Conservation (phyloP, 257 asterid genomes). For the Capsicum rhomboideum region DNA sequence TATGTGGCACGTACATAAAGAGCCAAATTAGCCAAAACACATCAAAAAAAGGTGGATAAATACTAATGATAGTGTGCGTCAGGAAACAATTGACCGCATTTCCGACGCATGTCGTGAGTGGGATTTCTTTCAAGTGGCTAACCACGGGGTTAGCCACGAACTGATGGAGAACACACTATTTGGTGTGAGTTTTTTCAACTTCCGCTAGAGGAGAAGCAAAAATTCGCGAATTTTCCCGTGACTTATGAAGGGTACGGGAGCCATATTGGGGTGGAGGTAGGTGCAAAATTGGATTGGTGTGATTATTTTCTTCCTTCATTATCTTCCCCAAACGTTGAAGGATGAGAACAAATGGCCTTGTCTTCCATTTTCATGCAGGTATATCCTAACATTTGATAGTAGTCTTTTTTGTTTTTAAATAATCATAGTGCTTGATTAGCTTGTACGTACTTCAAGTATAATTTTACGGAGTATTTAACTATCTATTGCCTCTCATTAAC, state of each 20-base stretch:
- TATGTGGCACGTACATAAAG: too few species aligned
- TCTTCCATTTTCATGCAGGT: slow-evolving; percentile 28
- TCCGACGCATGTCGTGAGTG: slow-evolving; percentile 66
- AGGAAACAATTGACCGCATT: slow-evolving; percentile 18
- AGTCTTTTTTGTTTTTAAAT: too few species aligned
- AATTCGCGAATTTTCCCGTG: slow-evolving; percentile 49
- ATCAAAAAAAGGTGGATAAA: too few species aligned
- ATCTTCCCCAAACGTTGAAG: slow-evolving; percentile 38
- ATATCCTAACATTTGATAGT: background rate
- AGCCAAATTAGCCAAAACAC: too few species aligned
- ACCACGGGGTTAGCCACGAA: slow-evolving; percentile 62
- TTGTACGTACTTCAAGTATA: too few species aligned
- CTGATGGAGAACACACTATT: slow-evolving; percentile 40
- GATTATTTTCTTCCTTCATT: slow-evolving; percentile 73
- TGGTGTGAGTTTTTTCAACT: slow-evolving; percentile 72
- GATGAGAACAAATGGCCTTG: slow-evolving; percentile 76
- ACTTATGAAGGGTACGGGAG: slow-evolving; percentile 94
- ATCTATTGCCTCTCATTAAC: too few species aligned
- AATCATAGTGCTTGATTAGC: too few species aligned
- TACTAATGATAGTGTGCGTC: slow-evolving; percentile 19
- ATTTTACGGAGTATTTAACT: too few species aligned
- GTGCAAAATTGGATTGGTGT: slow-evolving; percentile 73
- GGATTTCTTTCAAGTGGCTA: slow-evolving; percentile 89
- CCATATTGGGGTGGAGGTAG: slow-evolving; percentile 63
- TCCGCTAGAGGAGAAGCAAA: slow-evolving; percentile 62